Evolutionary conservation across 1,284 basidiomycete genomes (phyloP).

Genomic region (Naganishia liquefaciens): DNA sequence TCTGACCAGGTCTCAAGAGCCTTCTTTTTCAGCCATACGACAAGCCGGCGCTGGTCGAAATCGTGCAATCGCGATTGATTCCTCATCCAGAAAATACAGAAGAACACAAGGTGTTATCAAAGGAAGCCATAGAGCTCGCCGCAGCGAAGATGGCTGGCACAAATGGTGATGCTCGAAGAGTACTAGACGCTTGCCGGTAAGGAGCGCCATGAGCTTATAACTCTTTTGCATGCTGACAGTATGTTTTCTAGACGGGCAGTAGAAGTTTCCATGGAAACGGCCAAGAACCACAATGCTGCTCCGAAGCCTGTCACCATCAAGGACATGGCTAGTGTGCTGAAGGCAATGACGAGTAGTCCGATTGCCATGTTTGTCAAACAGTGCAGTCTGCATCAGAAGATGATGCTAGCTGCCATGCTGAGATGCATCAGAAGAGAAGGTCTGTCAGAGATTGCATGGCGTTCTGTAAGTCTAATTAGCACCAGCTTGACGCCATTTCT

Average conservation of each 20-base stretch:
- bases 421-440: constrained; percentile 81
- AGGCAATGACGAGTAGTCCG: constrained; percentile 87
- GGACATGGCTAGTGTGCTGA: constrained; percentile 79
- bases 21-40: constrained; percentile 95
- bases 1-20: constrained; percentile 77
- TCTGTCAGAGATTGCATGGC: constrained; percentile 81
- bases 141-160: constrained; percentile 89
- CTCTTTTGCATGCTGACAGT: constrained; percentile 13
- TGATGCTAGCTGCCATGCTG: constrained; percentile 84
- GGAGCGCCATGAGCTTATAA: background rate
- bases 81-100: constrained; percentile 57
- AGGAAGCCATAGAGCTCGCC: constrained; percentile 82
- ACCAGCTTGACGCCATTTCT: background rate
- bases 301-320: constrained; percentile 61
- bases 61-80: constrained; percentile 76
- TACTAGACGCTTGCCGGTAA: constrained; percentile 87
- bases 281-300: constrained; percentile 28
- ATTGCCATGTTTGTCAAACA: constrained; percentile 77
- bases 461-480: constrained; percentile 61
- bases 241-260: constrained; percentile 68
- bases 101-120: constrained; percentile 63
- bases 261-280: constrained; percentile 63
- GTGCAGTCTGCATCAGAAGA: constrained; percentile 79
- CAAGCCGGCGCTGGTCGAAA: constrained; percentile 75
- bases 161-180: constrained; percentile 90